phyloP scores from a whole-genome alignment of 2,329 filamentous ascomycete genomes.

The Ophiocordyceps robertsii region DNA sequence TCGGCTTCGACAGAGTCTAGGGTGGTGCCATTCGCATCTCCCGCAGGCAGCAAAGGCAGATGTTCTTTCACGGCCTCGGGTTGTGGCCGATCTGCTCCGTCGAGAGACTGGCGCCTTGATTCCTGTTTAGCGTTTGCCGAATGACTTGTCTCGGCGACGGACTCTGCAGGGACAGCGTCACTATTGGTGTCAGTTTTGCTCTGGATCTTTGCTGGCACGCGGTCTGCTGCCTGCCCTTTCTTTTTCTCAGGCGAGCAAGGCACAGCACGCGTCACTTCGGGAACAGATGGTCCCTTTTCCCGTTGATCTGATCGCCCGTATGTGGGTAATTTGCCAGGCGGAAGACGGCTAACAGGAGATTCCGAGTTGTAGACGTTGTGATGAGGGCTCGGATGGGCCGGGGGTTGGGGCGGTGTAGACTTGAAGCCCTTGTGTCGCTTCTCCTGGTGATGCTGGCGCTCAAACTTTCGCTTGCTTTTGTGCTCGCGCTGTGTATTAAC shows the following conservation, averaged over 20 bases:
- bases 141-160: no score
- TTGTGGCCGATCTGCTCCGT: no score
- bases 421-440: constrained; percentile 13
- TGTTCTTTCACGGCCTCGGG: no score
- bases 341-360: not conserved
- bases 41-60: not conserved
- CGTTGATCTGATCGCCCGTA: not conserved
- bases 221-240: not conserved
- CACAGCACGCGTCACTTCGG: not conserved
- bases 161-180: not conserved
- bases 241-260: not conserved
- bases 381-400: not conserved
- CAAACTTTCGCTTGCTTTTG: constrained; percentile 16
- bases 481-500: constrained; percentile 14
- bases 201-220: no score
- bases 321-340: not conserved
- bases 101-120: no score
- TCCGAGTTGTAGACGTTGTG: not conserved
- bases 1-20: not conserved
- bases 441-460: constrained; percentile 16
- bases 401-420: constrained; percentile 1
- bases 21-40: not conserved
- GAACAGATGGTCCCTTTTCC: not conserved
- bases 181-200: not conserved
- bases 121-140: no score